These are phyloP conservation scores for Xanthoparmelia taractica DNA, from an alignment of 495 filamentous ascomycete genomes.

Conservation along the genomic window DNA sequence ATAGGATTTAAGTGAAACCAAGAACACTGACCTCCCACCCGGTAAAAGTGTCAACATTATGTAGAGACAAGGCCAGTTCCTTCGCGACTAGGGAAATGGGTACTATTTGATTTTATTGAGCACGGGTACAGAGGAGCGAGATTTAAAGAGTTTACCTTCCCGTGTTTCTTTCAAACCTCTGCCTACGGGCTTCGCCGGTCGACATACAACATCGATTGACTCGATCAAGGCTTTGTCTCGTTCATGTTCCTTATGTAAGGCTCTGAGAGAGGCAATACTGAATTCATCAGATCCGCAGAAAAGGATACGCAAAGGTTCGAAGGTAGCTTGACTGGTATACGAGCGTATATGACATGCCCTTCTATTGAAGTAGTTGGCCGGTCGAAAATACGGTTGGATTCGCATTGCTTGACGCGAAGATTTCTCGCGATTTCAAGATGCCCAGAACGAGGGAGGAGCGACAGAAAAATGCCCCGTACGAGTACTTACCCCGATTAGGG, in stretches of 20 bases:
- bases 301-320: slow-evolving; percentile 73
- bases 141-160: slow-evolving; percentile 47
- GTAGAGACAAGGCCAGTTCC: slow-evolving; percentile 54
- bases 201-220: slow-evolving; percentile 83
- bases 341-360: neutral
- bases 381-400: neutral
- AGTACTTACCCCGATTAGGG: no score
- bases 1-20: neutral
- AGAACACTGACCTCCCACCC: slow-evolving; percentile 59
- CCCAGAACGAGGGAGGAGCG: no score
- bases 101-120: slow-evolving; percentile 44
- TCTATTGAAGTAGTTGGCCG: neutral
- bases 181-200: slow-evolving; percentile 66
- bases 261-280: slow-evolving; percentile 70
- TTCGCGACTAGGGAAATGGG: slow-evolving; percentile 63
- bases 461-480: no score
- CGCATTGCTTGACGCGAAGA: neutral
- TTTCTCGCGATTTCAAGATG: neutral
- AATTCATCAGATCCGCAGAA: slow-evolving; percentile 95
- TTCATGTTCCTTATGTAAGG: slow-evolving; percentile 55
- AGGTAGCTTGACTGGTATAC: slow-evolving; percentile 29
- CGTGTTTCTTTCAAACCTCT: slow-evolving; percentile 62
- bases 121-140: slow-evolving; percentile 11
- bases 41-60: slow-evolving; percentile 70
- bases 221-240: slow-evolving; percentile 50